Conservation (phyloP, 805 yeast genomes). For the Kuraishia capsulata region DNA sequence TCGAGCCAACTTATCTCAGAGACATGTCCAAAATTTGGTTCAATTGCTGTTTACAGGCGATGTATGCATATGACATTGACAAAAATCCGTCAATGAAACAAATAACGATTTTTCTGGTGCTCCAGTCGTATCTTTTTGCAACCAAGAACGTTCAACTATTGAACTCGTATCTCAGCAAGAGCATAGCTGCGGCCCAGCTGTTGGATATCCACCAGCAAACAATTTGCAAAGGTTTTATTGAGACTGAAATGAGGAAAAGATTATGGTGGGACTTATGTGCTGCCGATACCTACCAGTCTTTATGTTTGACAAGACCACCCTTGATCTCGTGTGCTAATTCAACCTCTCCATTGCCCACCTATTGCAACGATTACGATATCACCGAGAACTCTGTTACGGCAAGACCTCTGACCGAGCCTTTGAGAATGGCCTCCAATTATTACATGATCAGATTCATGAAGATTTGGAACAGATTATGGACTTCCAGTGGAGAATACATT, state of each 20-base stretch:
- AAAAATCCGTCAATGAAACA: conserved; percentile 6
- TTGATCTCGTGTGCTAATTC: conserved; percentile 12
- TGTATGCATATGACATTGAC: conserved; percentile 4
- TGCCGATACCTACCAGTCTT: conserved; percentile 10
- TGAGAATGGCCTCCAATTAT: conserved; percentile 10
- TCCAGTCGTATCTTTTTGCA: conserved; percentile 4
- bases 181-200: conserved; percentile 7
- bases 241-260: conserved; percentile 20
- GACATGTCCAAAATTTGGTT: conserved; percentile 5
- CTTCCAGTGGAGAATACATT: background rate
- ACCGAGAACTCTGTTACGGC: conserved; percentile 3
- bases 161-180: conserved; percentile 5
- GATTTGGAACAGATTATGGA: conserved; percentile 13
- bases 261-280: conserved; percentile 16
- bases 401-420: conserved; percentile 6
- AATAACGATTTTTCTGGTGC: conserved; percentile 5
- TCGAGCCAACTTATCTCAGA: background rate
- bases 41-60: conserved; percentile 6
- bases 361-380: conserved; percentile 20
- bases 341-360: conserved; percentile 22
- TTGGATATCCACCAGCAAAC: conserved; percentile 6
- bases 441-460: conserved; percentile 8
- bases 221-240: background rate
- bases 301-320: conserved; percentile 7
- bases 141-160: conserved; percentile 1